Evolutionary conservation across 225 moss, liverwort and hornwort species (phyloP), one percentile per base, ranked within the genome.

Genomic region (Lunularia cruciata): DNA sequence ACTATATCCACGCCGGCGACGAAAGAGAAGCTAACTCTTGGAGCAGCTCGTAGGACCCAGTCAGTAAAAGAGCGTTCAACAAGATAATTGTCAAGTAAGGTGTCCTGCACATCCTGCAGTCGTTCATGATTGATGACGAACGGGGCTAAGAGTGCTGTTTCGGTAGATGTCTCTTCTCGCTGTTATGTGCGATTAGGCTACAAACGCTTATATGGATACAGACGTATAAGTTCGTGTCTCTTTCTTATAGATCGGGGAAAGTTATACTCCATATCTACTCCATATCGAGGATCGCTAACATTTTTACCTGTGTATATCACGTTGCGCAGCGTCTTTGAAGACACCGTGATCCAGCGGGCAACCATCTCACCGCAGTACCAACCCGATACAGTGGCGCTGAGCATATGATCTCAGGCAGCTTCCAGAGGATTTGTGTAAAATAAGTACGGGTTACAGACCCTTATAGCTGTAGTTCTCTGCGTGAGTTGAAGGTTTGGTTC

Each of bases 401-500:
- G 35, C 51, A 23, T 33, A 66, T 67, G 67, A 26, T 33, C 47
- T 31, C 47, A 47, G 28, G 65, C 45, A 49, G 67, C 67, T 32
- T 34, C 23, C 49, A 20, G 49, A 48, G 51, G 47, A 46, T 63
- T 63, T 65, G 65, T 67, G 51, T 51, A 67, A 51, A 33, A 67
- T 51, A 67, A 49, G 67, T 67, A 36, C 23, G 48, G 48, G 67
- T 67, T 67, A 67, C 49, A 67, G 63, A 67, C 49, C 67, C 67
- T 34, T 52, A 46, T 67, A 52, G 67, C 48, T 49, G 11, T 67
- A 48, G 48, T 67, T 67, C 51, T 52, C 51, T 51, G 49, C 51
- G 48, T 67, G 67, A 67, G 67, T 67, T 28, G 67, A 67, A 67
- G 67, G 67, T 67, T 34, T 52, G 67, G 33, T 49, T 51, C 67